A percentile compares a stretch with the other conserved stretches of the same genome.
Conservation (phyloP, 2,329 filamentous ascomycete species). For the Hortaea werneckii region DNA sequence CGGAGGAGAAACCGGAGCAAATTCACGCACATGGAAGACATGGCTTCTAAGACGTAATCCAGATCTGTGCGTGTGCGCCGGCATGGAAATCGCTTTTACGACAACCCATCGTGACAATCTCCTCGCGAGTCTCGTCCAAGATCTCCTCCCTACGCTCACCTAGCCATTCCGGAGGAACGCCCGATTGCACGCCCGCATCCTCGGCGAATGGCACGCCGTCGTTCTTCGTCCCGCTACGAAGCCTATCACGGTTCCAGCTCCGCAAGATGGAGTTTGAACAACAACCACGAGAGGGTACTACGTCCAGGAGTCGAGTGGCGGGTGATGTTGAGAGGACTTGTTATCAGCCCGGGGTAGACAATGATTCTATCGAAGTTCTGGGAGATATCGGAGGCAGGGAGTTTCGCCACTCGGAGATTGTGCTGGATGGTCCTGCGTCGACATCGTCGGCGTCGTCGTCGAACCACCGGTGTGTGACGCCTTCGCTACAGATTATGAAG, state of each 20-base stretch:
- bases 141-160: slow-evolving; percentile 15
- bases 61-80: slow-evolving; percentile 29
- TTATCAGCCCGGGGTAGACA: background rate
- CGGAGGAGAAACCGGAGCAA: background rate
- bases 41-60: background rate
- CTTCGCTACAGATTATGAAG: slow-evolving; percentile 3
- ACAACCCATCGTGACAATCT: slow-evolving; percentile 11
- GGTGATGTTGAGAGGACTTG: slow-evolving; percentile 1
- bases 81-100: slow-evolving; percentile 26
- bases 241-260: slow-evolving; percentile 10
- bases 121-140: slow-evolving; percentile 11
- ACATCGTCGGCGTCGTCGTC: background rate
- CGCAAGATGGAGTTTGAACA: slow-evolving; percentile 5
- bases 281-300: background rate
- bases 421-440: background rate
- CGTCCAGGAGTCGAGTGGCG: background rate
- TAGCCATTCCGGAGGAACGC: slow-evolving; percentile 1
- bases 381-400: slow-evolving; percentile 1
- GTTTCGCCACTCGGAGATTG: slow-evolving; percentile 6
- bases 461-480: background rate
- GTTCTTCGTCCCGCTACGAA: slow-evolving; percentile 8
- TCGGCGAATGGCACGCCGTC: background rate
- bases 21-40: background rate
- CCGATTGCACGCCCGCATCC: background rate
- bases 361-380: slow-evolving; percentile 4